Evolutionary conservation across 1,284 basidiomycete genomes (phyloP), one percentile per base, ranked within the genome.

Genomic region (Cutaneotrichosporon curvatum): DNA sequence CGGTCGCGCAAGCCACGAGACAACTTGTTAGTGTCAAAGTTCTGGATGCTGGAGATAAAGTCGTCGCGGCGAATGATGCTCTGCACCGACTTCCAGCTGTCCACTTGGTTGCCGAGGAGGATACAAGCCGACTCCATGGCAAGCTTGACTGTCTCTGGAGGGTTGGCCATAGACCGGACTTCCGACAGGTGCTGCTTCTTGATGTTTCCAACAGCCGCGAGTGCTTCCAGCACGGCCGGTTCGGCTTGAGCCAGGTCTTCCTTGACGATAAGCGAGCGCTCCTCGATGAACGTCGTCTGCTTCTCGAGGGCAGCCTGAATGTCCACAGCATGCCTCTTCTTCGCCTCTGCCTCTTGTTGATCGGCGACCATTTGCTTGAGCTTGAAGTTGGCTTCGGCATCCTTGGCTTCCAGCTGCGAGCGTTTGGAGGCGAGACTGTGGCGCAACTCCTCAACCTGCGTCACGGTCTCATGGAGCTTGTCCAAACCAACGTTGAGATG

Each of bases 51-150:
- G 47, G 86, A 82, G 64, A 98, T 98, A 73, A 99, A 99, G 73
- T 97, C 91, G 58, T 98, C 96, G 33, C 89, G 81, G 53, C 95
- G 87, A 60, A 99, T 92, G 70, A 97, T 87, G 61, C 84, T 84
- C 70, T 97, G 94, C 2, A 99, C 92, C 1, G 89, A 82, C 61
- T 90, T 85, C 96, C 95, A 99, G 67, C 83, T 85, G 45, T 72
- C 68, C 59, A 98, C 92, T 72, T 91, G 90, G 74, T 96, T 87
- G 10, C 95, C 95, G n/a, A 99, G 81, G 28, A 96, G 79, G 14
- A 89, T 94, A 71, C 95, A 99, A 30, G 96, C 94, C 1, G 91
- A 96, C 67, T 99, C 95, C 94, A 99, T 98, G 14, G 95, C 88
- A 41, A 94, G 74, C 72, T 98, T 98, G 65, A 99, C 94, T 9